Evolutionary conservation across 2,329 filamentous ascomycete species (phyloP), one percentile per base, ranked within the genome.

Genomic region (Pezicula radicicola): DNA sequence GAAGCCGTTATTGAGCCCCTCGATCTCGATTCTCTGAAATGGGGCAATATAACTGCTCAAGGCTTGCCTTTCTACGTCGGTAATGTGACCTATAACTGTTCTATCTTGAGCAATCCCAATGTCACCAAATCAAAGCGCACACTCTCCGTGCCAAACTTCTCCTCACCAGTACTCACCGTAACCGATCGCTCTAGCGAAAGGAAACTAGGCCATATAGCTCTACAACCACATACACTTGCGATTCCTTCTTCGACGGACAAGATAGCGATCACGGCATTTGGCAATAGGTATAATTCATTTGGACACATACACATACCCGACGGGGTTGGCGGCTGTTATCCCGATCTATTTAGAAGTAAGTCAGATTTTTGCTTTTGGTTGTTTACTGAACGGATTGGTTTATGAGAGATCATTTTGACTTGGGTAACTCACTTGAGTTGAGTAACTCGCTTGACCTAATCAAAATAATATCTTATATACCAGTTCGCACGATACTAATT

Each of bases 31-130:
- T 39, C 37, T 1, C 3, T 66, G 15, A 57, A 44, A 6, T 67
- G 60, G 60, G 66, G 66, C 19, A 52, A 67, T 45, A 56, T 63
- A 2, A 60, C 56, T 1, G 28, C 49, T 0, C 64, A 66, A 45
- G 63, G 61, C 4, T 52, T 65, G 2, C 64, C 63, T 16, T 66
- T 66, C 45, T 66, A 66, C 40, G 63, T 55, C 16, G 64, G 64
- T 6, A 65, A 66, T 36, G 35, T 66, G 2, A 59, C 49, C 4
- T 66, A 66, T 33, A 41, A 63, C 4, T 54, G 49, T 48, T 45
- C 40, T 42, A 55, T 28, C 33, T 53, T 9, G n/a, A 28, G 2
- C 27, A 18, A 18, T 30, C 16, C 18, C 19, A n/a, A 2, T n/a
- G n/a, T 10, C 9, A 25, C 48, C 12, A 52, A 37, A 21, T 39